These are phyloP conservation scores for Waltiozyma solani DNA, from an alignment of 1,139 yeast species.

Conservation along the genomic window DNA sequence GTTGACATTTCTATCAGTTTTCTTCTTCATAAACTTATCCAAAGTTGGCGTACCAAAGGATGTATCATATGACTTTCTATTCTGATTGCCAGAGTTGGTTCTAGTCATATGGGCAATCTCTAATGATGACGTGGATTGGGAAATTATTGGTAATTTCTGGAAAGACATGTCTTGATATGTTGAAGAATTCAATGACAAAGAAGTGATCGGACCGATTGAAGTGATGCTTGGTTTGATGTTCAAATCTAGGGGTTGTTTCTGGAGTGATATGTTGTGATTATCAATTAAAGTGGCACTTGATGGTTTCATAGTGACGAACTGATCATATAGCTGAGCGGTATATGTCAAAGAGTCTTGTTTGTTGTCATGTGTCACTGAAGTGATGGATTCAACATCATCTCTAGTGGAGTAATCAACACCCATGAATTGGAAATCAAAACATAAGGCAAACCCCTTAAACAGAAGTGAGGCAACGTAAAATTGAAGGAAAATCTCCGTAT, in stretches of 20 bases:
- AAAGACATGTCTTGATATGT: too few relatives aligned
- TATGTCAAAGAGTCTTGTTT: neutral
- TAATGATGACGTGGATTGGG: constrained; percentile 13
- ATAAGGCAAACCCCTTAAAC: constrained; percentile 11
- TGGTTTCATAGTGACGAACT: constrained; percentile 14
- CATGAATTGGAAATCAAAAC: constrained; percentile 6
- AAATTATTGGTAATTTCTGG: constrained; percentile 15
- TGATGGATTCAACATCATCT: neutral
- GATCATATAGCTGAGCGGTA: constrained; percentile 3
- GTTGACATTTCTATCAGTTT: constrained; percentile 5
- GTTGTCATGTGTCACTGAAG: neutral
- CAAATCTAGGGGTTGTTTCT: neutral
- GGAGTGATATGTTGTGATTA: neutral
- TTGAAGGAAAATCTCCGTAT: constrained; percentile 8
- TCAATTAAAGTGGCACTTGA: constrained; percentile 19
- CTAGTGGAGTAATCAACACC: neutral
- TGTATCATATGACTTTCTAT: constrained; percentile 3
- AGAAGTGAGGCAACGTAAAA: constrained; percentile 10
- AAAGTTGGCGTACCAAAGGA: constrained; percentile 5
- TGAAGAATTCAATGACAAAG: too few relatives aligned
- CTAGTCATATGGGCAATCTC: constrained; percentile 2
- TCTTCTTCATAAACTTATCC: constrained; percentile 3
- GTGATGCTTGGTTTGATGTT: constrained; percentile 2
- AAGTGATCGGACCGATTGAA: constrained; percentile 2
- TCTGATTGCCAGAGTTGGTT: constrained; percentile 4